phyloP scores from a whole-genome alignment of 2,329 filamentous ascomycete genomes.

The Apiospora arundinis region DNA sequence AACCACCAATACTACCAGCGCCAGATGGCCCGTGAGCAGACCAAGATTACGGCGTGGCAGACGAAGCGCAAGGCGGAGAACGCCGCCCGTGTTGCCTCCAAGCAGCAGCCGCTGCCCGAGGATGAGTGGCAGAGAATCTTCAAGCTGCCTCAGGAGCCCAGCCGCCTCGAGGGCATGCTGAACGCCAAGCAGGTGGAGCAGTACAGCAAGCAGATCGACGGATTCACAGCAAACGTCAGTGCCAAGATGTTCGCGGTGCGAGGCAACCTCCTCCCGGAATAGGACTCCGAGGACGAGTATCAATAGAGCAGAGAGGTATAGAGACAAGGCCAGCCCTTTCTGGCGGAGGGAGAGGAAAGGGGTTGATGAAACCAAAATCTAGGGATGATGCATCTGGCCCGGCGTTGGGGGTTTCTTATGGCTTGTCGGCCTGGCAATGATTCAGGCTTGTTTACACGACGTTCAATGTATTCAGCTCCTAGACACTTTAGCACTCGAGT shows the following conservation, averaged over 20 bases:
- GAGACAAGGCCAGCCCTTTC: conserved; percentile 22
- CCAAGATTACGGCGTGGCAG: conserved; percentile 97
- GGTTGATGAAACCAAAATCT: conserved; percentile 16
- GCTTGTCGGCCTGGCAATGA: conserved; percentile 20
- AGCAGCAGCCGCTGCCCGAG: conserved; percentile 88
- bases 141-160: conserved; percentile 96
- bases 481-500: conserved; percentile 10
- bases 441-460: conserved; percentile 20
- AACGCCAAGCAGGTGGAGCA: conserved; percentile 97
- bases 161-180: conserved; percentile 89
- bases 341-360: conserved; percentile 25
- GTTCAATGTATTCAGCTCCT: conserved; percentile 22
- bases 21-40: conserved; percentile 89
- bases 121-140: conserved; percentile 98
- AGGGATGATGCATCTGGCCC: conserved; percentile 40
- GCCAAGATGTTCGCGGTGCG: conserved; percentile 99
- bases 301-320: conserved; percentile 24
- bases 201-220: conserved; percentile 96
- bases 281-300: conserved; percentile 26
- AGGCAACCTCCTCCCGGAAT: conserved; percentile 68
- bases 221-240: conserved; percentile 88
- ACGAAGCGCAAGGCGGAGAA: conserved; percentile 97
- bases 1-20: conserved; percentile 98
- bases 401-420: conserved; percentile 40
- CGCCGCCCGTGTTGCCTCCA: conserved; percentile 79